Percentiles rank a stretch among this genome's conserved stretches.
Evolutionary conservation across 768 basidiomycete genomes (phyloP).

Genomic region (Hirschioporus abietinus): DNA sequence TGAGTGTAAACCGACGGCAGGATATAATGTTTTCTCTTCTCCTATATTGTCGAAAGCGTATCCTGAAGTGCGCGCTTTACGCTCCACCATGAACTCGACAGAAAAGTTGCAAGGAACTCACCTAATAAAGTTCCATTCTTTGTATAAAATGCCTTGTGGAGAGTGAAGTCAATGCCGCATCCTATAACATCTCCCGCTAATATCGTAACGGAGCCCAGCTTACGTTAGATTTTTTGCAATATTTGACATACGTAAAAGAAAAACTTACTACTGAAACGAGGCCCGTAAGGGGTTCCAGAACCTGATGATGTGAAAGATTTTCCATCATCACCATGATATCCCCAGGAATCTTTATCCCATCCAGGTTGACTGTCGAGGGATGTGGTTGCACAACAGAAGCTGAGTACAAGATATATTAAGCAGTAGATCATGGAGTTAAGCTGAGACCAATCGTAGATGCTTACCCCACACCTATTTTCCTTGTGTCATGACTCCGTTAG

Average conservation of each 20-base stretch:
- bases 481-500: slow-evolving; percentile 27
- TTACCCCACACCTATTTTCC: slow-evolving; percentile 80
- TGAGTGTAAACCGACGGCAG: slow-evolving; percentile 85
- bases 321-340: slow-evolving; percentile 91
- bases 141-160: slow-evolving; percentile 79
- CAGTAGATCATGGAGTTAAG: background rate
- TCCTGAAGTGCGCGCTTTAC: slow-evolving; percentile 32
- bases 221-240: slow-evolving; percentile 7
- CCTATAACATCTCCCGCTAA: slow-evolving; percentile 87
- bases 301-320: slow-evolving; percentile 68
- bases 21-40: slow-evolving; percentile 63
- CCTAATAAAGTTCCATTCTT: slow-evolving; percentile 78
- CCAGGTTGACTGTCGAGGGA: slow-evolving; percentile 71
- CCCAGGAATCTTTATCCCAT: slow-evolving; percentile 84
- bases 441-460: slow-evolving; percentile 15
- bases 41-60: slow-evolving; percentile 69
- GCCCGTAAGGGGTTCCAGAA: slow-evolving; percentile 68
- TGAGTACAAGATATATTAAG: slow-evolving; percentile 21
- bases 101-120: slow-evolving; percentile 20
- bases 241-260: background rate
- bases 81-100: slow-evolving; percentile 8
- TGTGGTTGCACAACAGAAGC: slow-evolving; percentile 63
- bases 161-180: slow-evolving; percentile 88
- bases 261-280: slow-evolving; percentile 74
- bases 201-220: too few species aligned